Base-by-base conservation (phyloP, 2,329 filamentous ascomycete species). In the Pseudogymnoascus verrucosus region DNA sequence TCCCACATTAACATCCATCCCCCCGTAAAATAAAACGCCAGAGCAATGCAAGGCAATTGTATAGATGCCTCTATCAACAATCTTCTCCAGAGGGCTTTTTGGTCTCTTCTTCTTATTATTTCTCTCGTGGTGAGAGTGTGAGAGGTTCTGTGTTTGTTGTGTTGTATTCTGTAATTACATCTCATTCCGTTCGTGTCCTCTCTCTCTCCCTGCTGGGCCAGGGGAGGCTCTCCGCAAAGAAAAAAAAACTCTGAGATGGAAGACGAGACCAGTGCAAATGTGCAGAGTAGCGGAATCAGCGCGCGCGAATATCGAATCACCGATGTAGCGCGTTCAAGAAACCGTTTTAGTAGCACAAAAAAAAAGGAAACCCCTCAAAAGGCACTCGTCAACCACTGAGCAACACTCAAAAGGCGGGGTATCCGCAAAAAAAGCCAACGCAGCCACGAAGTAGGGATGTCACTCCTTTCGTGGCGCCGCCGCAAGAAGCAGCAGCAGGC, bases 281-380 rank as follows among this genome's bases (percentile, higher is more conserved):
- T 57, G 47, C 26, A 54, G n/a, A 31, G 26, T 19, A 31, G 7
- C 47, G 34, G 47, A 19, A 57, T 57, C 47, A 57, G 14, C 14
- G 26, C 47, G 26, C 47, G 47, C 47, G n/a, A 57, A 57, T 57
- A 57, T 57, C 47, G 47, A 57, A 57, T 57, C 47, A 57, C 47
- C 47, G 47, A 57, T 57, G 47, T 57, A 31, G 47, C 47, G 47
- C 47, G 26, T 19, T 34, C 47, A 19, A 19, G n/a, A 31, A 57
- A 34, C 47, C 8, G 26, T 6, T 57, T 26, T 34, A 7, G 26
- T 34, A 19, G 47, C 47, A 44, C 7, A 44, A 34, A 28, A 26
- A 28, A 34, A 34, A 28, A 54, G 12, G 2, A 11, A 5, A 14
- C 19, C 42, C 42, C 21, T 26, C 42, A 16, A 47, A 42, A 47